Conservation (phyloP, 1,284 basidiomycete species). For the Austroboletus novae-zelandiae region DNA sequence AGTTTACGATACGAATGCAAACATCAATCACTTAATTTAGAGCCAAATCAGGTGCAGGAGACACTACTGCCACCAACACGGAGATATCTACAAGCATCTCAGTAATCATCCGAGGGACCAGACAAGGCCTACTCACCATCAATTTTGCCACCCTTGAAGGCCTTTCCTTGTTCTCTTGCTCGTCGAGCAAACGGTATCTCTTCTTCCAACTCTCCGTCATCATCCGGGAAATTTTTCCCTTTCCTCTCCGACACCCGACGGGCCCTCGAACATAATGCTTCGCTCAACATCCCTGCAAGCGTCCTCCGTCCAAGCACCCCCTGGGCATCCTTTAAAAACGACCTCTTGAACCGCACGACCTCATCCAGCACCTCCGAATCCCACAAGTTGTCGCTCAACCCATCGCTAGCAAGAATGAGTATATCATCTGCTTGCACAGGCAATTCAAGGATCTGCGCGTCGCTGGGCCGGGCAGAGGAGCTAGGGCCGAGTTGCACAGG, state of each 20-base stretch:
- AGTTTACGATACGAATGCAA: slow-evolving; percentile 11
- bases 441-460: slow-evolving; percentile 74
- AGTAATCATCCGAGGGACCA: slow-evolving; percentile 1
- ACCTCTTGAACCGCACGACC: slow-evolving; percentile 64
- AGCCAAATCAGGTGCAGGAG: slow-evolving; percentile 38
- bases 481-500: slow-evolving; percentile 86
- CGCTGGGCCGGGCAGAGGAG: slow-evolving; percentile 64
- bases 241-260: slow-evolving; percentile 54
- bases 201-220: slow-evolving; percentile 35
- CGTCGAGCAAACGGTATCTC: slow-evolving; percentile 70
- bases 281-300: slow-evolving; percentile 64
- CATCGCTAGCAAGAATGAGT: slow-evolving; percentile 87
- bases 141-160: slow-evolving; percentile 69
- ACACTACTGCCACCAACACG: slow-evolving; percentile 59
- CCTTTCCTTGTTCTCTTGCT: slow-evolving; percentile 60
- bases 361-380: slow-evolving; percentile 94
- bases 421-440: slow-evolving; percentile 86
- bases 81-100: slow-evolving; percentile 53
- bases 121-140: slow-evolving; percentile 53
- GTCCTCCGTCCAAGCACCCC: slow-evolving; percentile 47
- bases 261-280: slow-evolving; percentile 71
- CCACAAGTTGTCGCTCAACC: slow-evolving; percentile 92
- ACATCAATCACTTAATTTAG: slow-evolving; percentile 6
- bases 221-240: slow-evolving; percentile 15
- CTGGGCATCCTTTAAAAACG: slow-evolving; percentile 32